A percentile compares a stretch with the other conserved stretches of the same genome.
Evolutionary conservation across 768 basidiomycete genomes (phyloP).

Genomic region (Saitozyma podzolica): DNA sequence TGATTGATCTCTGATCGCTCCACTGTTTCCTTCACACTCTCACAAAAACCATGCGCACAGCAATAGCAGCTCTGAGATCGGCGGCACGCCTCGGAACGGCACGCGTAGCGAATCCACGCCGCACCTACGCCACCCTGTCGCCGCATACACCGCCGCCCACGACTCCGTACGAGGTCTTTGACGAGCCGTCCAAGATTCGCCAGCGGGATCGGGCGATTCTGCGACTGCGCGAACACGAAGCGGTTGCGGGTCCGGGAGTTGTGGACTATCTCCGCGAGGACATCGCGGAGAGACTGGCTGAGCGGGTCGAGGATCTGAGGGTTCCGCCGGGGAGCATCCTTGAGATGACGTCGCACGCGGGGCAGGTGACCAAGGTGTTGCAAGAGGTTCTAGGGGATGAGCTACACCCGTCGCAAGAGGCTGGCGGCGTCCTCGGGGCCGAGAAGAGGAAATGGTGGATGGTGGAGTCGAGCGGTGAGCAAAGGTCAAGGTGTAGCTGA

Average conservation of each 20-base stretch:
- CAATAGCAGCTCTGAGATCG: too few relatives aligned
- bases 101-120: slow-evolving; percentile 3
- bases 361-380: slow-evolving; percentile 83
- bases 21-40: slow-evolving; percentile 8
- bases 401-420: slow-evolving; percentile 6
- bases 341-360: slow-evolving; percentile 87
- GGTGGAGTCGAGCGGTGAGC: slow-evolving; percentile 81
- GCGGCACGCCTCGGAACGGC: too few relatives aligned
- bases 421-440: slow-evolving; percentile 52
- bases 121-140: slow-evolving; percentile 34
- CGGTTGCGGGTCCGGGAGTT: slow-evolving; percentile 44
- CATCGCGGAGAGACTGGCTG: slow-evolving; percentile 85
- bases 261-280: slow-evolving; percentile 92
- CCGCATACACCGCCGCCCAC: slow-evolving; percentile 53
- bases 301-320: slow-evolving; percentile 92
- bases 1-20: too few relatives aligned
- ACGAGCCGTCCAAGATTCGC: slow-evolving; percentile 70
- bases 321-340: slow-evolving; percentile 74
- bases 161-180: slow-evolving; percentile 80
- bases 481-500: slow-evolving; percentile 5
- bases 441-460: slow-evolving; percentile 67
- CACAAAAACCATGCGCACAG: too few relatives aligned
- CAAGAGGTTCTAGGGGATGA: slow-evolving; percentile 38
- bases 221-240: slow-evolving; percentile 57
- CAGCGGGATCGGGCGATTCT: slow-evolving; percentile 75